Evolutionary conservation across 2,329 filamentous ascomycete genomes (phyloP), one percentile per base, ranked within the genome.

Genomic region (Conoideocrella luteorostrata): DNA sequence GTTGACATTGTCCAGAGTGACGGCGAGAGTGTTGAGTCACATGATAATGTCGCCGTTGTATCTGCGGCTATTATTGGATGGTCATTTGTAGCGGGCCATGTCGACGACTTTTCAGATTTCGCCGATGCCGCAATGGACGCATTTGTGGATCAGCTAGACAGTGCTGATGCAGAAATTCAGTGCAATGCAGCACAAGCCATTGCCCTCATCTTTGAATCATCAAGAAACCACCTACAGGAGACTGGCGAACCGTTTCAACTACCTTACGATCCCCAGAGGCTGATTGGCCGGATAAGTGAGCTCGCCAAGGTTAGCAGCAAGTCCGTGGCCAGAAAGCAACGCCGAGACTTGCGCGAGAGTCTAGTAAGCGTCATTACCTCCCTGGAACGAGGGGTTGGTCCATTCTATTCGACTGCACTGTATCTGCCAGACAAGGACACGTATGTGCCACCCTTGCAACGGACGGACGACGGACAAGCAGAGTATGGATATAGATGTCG

Each of bases 101-200:
- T 91, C 6, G 83, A 89, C 4, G 86, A 91, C 54, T 71, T 89
- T 34, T 80, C 86, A 52, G 75, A 77, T 13, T 74, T 81, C 47
- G 87, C 84, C 24, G 82, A 88, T 50, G 67, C 78, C 22, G 84
- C 86, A 13, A 77, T 93, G 54, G 85, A 93, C 42, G 82, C 84
- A 2, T 88, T 95, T 53, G 81, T 87, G 33, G 88, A 95, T 38
- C 89, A 95, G 63, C 82, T 95, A 15, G 82, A 90, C 47, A 88
- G 85, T 59, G 73, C 73, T 24, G 82, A 88, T 46, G 69, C 80
- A 1, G 70, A 76, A 7, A 86, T 95, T 1, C 87, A 93, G 56
- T 80, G 88, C 36, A 80, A 84, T 4, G 84, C 88, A 0, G 88
- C 84, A 4, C 78, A 84, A 56, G 87, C 87, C 60, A 89, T 95